These are phyloP conservation scores for Myriosclerotinia curreyana DNA, from an alignment of 2,329 filamentous ascomycete species.

Conservation along the genomic window DNA sequence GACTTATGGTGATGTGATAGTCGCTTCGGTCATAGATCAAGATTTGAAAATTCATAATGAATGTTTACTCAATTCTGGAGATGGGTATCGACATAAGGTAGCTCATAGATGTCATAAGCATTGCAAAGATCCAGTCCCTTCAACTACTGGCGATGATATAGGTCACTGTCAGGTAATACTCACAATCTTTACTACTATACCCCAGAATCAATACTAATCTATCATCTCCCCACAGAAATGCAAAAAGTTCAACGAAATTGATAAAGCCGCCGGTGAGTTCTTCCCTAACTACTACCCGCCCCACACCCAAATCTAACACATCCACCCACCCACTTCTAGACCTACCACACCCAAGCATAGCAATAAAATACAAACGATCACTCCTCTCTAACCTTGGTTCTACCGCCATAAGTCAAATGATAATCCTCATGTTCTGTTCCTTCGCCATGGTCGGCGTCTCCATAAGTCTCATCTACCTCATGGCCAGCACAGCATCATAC, in stretches of 20 bases:
- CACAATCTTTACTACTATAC: background rate
- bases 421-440: slow-evolving; percentile 28
- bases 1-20: slow-evolving; percentile 31
- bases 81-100: slow-evolving; percentile 28
- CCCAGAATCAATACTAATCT: background rate
- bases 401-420: slow-evolving; percentile 29
- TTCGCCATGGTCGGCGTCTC: slow-evolving; percentile 25
- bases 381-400: slow-evolving; percentile 29
- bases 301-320: background rate
- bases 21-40: slow-evolving; percentile 30
- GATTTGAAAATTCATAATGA: slow-evolving; percentile 31
- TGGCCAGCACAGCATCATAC: background rate
- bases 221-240: slow-evolving; percentile 21
- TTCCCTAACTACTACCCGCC: background rate
- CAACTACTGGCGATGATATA: slow-evolving; percentile 26
- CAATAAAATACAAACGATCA: slow-evolving; percentile 32
- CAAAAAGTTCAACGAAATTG: slow-evolving; percentile 29
- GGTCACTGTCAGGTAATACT: slow-evolving; percentile 27
- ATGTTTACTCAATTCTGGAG: slow-evolving; percentile 31
- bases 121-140: slow-evolving; percentile 28
- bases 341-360: slow-evolving; percentile 30
- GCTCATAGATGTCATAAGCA: slow-evolving; percentile 31
- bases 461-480: slow-evolving; percentile 22
- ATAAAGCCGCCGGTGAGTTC: slow-evolving; percentile 26
- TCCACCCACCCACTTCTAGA: background rate